Evolutionary conservation across 139 green algal species (phyloP).

Genomic region (Spirogloea muscicola): DNA sequence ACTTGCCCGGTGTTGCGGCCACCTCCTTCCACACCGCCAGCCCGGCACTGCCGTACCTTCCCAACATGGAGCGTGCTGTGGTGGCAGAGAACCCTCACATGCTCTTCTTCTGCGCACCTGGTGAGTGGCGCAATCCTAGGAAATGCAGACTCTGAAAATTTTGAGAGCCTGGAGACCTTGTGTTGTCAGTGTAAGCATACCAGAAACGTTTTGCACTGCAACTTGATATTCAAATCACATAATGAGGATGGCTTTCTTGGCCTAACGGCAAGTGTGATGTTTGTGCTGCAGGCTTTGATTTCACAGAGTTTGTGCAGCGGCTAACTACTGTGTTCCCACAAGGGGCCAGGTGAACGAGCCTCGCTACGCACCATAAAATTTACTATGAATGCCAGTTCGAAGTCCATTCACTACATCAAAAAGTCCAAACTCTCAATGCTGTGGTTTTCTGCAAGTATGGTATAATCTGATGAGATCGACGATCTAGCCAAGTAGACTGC

Average conservation of each 20-base stretch:
- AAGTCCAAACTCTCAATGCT: too few relatives aligned
- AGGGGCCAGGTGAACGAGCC: not conserved
- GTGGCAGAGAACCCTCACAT: slow-evolving; percentile 16
- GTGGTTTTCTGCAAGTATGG: too few relatives aligned
- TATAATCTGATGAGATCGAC: too few relatives aligned
- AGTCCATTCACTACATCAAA: not conserved
- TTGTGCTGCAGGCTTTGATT: slow-evolving; percentile 11
- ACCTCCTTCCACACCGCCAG: not conserved
- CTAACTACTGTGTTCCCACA: slow-evolving; percentile 3
- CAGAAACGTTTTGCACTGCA: too few relatives aligned
- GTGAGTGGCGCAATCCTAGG: too few relatives aligned
- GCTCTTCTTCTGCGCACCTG: slow-evolving; percentile 3
- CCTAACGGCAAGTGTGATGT: not conserved
- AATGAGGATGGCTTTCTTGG: too few relatives aligned
- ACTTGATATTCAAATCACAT: too few relatives aligned
- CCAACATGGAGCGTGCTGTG: slow-evolving; percentile 2
- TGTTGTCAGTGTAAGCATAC: too few relatives aligned
- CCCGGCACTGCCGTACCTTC: not conserved
- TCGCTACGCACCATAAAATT: not conserved
- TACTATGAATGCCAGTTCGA: not conserved
- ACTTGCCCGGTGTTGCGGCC: slow-evolving; percentile 11
- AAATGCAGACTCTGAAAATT: too few relatives aligned
- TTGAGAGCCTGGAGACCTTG: too few relatives aligned
- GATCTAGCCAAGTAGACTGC: too few relatives aligned
- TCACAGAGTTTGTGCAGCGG: slow-evolving; percentile 1